phyloP scores from a whole-genome alignment of 306 rosid genomes.

The Hippophae rhamnoides region DNA sequence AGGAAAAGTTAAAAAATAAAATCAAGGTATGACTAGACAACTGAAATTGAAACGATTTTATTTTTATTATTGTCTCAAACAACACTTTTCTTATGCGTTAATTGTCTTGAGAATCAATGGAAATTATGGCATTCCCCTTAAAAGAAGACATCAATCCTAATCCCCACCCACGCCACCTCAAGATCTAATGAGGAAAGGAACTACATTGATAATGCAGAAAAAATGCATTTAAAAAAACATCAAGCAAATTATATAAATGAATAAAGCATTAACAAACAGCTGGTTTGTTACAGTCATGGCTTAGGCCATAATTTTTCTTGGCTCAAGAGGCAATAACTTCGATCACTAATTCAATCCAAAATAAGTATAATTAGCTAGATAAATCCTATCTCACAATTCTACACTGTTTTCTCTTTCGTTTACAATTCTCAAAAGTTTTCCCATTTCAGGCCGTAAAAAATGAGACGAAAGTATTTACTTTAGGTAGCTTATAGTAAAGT shows the following conservation, averaged over 20 bases:
- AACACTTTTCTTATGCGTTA: no score
- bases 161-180: no score
- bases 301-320: background rate
- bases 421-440: background rate
- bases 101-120: no score
- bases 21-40: constrained; percentile 4
- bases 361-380: background rate
- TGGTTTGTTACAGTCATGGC: background rate
- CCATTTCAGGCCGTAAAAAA: no score
- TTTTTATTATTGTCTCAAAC: background rate
- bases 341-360: background rate
- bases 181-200: no score
- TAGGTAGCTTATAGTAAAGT: background rate
- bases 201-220: background rate
- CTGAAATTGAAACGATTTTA: background rate
- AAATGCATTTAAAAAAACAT: background rate
- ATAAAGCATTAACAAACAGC: background rate
- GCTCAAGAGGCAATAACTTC: background rate
- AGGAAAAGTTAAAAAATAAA: background rate
- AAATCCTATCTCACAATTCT: no score
- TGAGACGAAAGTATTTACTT: background rate
- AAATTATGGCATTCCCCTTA: no score
- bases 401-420: background rate
- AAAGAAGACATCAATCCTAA: no score
- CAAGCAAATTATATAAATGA: background rate